phyloP scores from a whole-genome alignment of 2,329 filamentous ascomycete genomes.

The Coniochaeta sp. region DNA sequence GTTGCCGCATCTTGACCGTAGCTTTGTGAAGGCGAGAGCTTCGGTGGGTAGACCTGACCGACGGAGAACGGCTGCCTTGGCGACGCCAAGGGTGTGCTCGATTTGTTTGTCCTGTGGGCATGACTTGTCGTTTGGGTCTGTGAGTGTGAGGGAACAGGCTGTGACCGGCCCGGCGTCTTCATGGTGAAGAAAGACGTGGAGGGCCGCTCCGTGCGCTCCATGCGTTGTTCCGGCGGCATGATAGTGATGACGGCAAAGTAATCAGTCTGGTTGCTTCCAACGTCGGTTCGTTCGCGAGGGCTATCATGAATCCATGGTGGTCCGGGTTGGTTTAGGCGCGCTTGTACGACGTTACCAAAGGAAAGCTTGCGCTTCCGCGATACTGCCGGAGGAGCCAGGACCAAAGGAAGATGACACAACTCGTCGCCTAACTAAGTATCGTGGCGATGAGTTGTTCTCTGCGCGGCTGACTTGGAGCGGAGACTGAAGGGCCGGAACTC shows the following conservation, averaged over 20 bases:
- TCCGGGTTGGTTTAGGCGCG: not conserved
- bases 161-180: slow-evolving; percentile 34
- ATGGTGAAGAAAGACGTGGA: slow-evolving; percentile 32
- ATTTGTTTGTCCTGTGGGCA: slow-evolving; percentile 27
- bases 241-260: slow-evolving; percentile 4
- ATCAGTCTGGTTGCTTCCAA: not conserved
- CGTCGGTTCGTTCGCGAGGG: not conserved
- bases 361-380: slow-evolving; percentile 3
- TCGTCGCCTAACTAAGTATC: not conserved
- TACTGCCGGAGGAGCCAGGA: not conserved
- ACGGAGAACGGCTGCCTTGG: slow-evolving; percentile 45
- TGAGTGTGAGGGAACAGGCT: slow-evolving; percentile 24
- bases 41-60: slow-evolving; percentile 46
- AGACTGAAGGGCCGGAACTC: not conserved
- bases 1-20: slow-evolving; percentile 29
- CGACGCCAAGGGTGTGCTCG: slow-evolving; percentile 44
- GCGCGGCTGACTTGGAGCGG: not conserved
- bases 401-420: not conserved
- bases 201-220: not conserved
- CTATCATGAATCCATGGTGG: not conserved
- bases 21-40: slow-evolving; percentile 30
- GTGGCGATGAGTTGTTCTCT: not conserved
- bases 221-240: slow-evolving; percentile 18
- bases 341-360: not conserved
- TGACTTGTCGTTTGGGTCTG: slow-evolving; percentile 14